Percentiles rank a stretch among this genome's conserved stretches.
phyloP scores from a whole-genome alignment of 805 yeast genomes.

The Candida maesae region DNA sequence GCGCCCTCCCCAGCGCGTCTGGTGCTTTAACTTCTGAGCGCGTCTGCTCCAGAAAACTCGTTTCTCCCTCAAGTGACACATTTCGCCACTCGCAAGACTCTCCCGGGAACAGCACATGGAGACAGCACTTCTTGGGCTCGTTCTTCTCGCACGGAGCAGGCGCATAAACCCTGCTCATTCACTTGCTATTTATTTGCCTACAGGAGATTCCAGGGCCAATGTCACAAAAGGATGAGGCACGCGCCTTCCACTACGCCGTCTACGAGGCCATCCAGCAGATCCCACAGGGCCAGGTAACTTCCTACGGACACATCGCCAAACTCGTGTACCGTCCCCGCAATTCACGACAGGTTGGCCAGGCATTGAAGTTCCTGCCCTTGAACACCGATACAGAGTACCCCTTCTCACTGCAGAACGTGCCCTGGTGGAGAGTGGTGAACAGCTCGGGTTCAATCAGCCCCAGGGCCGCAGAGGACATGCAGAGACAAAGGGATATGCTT shows the following conservation, averaged over 20 bases:
- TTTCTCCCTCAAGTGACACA: too few species aligned
- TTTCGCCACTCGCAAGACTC: too few species aligned
- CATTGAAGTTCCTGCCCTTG: conserved; percentile 50
- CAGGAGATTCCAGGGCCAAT: not conserved
- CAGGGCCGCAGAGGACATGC: conserved; percentile 40
- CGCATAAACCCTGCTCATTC: too few species aligned
- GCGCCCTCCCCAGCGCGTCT: too few species aligned
- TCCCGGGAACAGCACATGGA: too few species aligned
- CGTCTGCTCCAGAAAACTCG: not conserved
- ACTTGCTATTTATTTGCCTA: too few species aligned
- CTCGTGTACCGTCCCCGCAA: conserved; percentile 58
- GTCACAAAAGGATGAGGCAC: conserved; percentile 39
- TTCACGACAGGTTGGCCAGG: conserved; percentile 71
- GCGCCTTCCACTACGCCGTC: conserved; percentile 58
- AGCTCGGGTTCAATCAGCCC: conserved; percentile 62
- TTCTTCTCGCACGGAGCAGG: not conserved
- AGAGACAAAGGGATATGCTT: conserved; percentile 43
- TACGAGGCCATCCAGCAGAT: conserved; percentile 48
- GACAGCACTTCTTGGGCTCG: conserved; percentile 3
- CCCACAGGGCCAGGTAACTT: conserved; percentile 62
- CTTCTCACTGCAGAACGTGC: conserved; percentile 12
- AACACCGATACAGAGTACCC: conserved; percentile 9
- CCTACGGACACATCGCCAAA: conserved; percentile 76
- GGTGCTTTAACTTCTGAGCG: too few species aligned
- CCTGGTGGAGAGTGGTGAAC: conserved; percentile 76